phyloP scores from a whole-genome alignment of 2,329 filamentous ascomycete genomes.

The Ophiostoma perfectum region DNA sequence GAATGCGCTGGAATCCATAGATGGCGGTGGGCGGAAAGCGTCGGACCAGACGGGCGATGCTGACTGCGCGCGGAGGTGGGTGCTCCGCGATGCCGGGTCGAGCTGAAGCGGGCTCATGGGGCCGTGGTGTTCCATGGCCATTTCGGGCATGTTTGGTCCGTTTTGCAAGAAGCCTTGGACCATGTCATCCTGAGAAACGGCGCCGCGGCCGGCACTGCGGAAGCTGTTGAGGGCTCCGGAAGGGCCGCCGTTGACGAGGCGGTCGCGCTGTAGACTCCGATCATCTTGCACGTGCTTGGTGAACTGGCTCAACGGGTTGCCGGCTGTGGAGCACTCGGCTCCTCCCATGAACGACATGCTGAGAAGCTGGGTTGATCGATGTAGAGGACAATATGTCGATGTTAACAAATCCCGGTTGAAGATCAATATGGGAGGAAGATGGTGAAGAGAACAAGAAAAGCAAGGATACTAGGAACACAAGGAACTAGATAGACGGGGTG shows the following conservation, averaged over 20 bases:
- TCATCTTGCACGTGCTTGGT: constrained; percentile 96
- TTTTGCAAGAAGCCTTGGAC: constrained; percentile 91
- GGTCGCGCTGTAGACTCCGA: constrained; percentile 87
- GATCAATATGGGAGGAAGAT: neutral
- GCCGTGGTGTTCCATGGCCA: constrained; percentile 45
- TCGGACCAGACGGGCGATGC: constrained; percentile 51
- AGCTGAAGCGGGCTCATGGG: constrained; percentile 41
- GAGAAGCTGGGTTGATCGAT: neutral
- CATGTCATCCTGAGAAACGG: constrained; percentile 76
- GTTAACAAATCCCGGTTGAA: too few relatives aligned
- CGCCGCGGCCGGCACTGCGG: constrained; percentile 63
- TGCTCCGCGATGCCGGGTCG: constrained; percentile 41
- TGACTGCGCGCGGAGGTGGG: constrained; percentile 49
- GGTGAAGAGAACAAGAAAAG: neutral
- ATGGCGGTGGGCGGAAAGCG: constrained; percentile 53
- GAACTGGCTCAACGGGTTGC: constrained; percentile 94
- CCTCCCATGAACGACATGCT: constrained; percentile 92
- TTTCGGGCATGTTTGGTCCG: constrained; percentile 53
- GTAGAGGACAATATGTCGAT: neutral
- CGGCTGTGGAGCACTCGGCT: constrained; percentile 92
- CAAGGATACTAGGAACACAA: neutral
- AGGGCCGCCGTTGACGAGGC: constrained; percentile 57
- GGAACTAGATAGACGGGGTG: neutral
- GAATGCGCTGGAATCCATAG: constrained; percentile 65
- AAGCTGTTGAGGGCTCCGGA: constrained; percentile 58